Evolutionary conservation across 352 stramenopile genomes (phyloP).

Genomic region (Peronosclerospora sorghi): DNA sequence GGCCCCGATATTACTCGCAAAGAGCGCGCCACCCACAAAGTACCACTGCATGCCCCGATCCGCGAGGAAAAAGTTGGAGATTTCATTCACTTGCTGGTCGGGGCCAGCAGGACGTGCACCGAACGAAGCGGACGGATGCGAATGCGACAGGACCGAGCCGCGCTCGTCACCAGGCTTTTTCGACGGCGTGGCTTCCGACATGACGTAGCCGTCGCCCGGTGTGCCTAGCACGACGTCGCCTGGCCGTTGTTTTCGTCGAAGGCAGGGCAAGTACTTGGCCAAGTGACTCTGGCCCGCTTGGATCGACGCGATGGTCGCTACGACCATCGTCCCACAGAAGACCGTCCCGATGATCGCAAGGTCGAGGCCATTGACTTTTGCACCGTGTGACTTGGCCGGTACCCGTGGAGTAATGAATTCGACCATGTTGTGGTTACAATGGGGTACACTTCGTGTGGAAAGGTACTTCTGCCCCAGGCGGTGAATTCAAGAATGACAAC

Average conservation of each 20-base stretch:
- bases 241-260: slow-evolving; percentile 14
- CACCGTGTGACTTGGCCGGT: slow-evolving; percentile 18
- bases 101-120: slow-evolving; percentile 21
- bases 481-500: too few relatives aligned
- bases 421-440: slow-evolving; percentile 9
- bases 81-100: slow-evolving; percentile 16
- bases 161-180: slow-evolving; percentile 25
- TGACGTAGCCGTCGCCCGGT: slow-evolving; percentile 18
- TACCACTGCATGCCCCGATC: slow-evolving; percentile 64
- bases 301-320: slow-evolving; percentile 26
- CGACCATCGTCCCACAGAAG: slow-evolving; percentile 23
- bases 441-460: too few relatives aligned
- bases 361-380: slow-evolving; percentile 25
- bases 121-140: slow-evolving; percentile 18
- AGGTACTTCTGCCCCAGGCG: too few relatives aligned
- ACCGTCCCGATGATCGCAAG: slow-evolving; percentile 24
- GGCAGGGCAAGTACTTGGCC: slow-evolving; percentile 25
- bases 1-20: slow-evolving; percentile 57
- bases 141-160: slow-evolving; percentile 14
- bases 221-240: slow-evolving; percentile 8
- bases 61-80: slow-evolving; percentile 53
- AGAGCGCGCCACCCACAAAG: slow-evolving; percentile 44
- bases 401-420: slow-evolving; percentile 21
- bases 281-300: slow-evolving; percentile 27
- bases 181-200: slow-evolving; percentile 11